Conservation (phyloP, 75 land plant genomes). For the Sequoiadendron giganteum region DNA sequence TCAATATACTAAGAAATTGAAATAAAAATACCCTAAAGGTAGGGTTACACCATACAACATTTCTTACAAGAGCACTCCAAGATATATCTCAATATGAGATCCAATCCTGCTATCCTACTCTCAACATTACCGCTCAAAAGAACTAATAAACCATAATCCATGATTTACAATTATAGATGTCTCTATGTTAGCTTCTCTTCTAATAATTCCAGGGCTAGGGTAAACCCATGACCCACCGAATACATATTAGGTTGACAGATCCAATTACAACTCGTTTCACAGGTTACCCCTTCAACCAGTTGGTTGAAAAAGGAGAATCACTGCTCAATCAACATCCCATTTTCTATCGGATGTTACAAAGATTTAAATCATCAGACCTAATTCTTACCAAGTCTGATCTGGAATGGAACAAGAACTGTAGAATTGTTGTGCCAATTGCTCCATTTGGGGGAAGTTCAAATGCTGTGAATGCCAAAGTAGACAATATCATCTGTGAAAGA, state of each 20-base stretch:
- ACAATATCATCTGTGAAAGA: conserved; percentile 69
- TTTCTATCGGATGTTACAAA: neutral
- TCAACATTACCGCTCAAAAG: too few species aligned
- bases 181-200: neutral
- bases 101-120: neutral
- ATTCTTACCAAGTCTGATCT: conserved; percentile 85
- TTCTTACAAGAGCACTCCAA: neutral
- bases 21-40: neutral
- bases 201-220: neutral
- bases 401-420: conserved; percentile 88
- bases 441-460: conserved; percentile 99
- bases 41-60: neutral
- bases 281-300: too few species aligned
- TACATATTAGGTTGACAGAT: neutral
- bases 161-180: neutral
- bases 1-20: neutral
- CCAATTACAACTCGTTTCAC: neutral
- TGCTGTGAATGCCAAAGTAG: conserved; percentile 95
- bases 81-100: neutral
- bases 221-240: neutral
- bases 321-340: neutral
- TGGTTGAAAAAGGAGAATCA: neutral
- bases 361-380: neutral
- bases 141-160: neutral
- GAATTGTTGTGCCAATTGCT: conserved; percentile 87